Base-by-base conservation (phyloP, 1,284 basidiomycete genomes). In the Cryptococcus maquisensis region DNA sequence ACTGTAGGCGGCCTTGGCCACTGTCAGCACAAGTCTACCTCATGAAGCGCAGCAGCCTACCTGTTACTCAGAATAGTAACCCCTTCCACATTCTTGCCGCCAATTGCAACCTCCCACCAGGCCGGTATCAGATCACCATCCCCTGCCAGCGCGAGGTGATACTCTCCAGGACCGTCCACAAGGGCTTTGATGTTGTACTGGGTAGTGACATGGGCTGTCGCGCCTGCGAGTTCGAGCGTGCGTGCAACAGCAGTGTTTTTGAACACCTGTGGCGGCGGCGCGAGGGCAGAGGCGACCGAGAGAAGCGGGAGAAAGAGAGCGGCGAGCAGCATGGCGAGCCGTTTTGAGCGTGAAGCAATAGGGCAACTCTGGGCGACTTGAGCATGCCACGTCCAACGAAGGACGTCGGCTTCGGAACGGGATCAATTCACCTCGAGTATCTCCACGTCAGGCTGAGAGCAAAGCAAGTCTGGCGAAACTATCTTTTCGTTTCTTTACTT, bases 191-290 rank as follows among this genome's bases (percentile, higher is more conserved):
- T 82, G 18, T 88, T 86, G 76, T 88, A 95, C 53, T 89, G 88
- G 47, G 92, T 94, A 47, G 85, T 87, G 78, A 91, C 83, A 75
- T 86, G 85, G 51, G 90, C 86, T 24, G 90, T 81, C 28, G 90
- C 81, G 56, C 92, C 92, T 40, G 87, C 90, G 40, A 95, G 86
- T 68, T 95, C 92, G 60, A 92, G 79, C 10, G 86, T 86, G 65
- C 90, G 86, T 21, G 90, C 87, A 59, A 96, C 81, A 55, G 86
- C 88, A 18, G 86, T 88, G 69, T 95, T 94, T 81, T 89, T 84
- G 77, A 87, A 95, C 4, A 84, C 61, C 47, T 65, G 66, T 1
- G 71, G 60, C 2, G 65, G 61, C 38, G 41, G 20, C 41, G 46
- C 26, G 18, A 28, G 16, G 23, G 42, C 45, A 18, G 44, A 35